Evolutionary conservation across 2,329 filamentous ascomycete genomes (phyloP), one percentile per base, ranked within the genome.

Genomic region (Talaromyces sp.): DNA sequence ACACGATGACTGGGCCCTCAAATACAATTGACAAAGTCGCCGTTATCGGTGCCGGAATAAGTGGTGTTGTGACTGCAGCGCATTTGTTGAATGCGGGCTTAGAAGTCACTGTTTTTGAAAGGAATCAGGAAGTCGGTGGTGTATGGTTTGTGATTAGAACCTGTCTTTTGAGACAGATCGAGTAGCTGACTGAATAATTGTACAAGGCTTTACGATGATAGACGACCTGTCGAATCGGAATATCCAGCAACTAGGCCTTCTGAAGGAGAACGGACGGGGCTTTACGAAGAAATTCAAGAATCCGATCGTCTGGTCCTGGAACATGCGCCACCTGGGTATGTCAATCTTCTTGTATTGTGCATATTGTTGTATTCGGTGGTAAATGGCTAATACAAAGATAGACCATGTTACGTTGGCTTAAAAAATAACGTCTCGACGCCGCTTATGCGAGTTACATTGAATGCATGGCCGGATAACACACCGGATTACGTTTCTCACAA

Each of bases 391-490:
- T 31, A 31, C 27, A 31, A 31, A 31, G 27, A 58, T 56, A 84
- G 82, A 1, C 83, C 84, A 9, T 85, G 83, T 66, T 86, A 86
- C 67, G 72, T 80, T 17, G 82, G 82, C 9, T 72, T 86, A 8
- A 81, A 75, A 62, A 86, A 85, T 69, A 86, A 86, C 66, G 82
- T 86, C 17, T 78, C 80, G 6, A 85, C 84, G 2, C 77, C 78
- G 4, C 72, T 85, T 65, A 81, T 86, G 70, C 75, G 81, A 50
- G 81, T 81, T 1, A 82, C 78, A 22, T 73, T 84, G 54, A 81
- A 81, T 61, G 67, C 72, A 6, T 91, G 89, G 84, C 86, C 87
- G 0, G 74, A 82, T 6, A 85, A 84, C 0, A 90, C 87, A 0
- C 82, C 83, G 2, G 84, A 87, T 17, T 86, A 85, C 66, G 84